A percentile compares a stretch with the other conserved stretches of the same genome.
Conservation (phyloP, 1,284 basidiomycete species). For the Cutaneotrichosporon cutaneum region DNA sequence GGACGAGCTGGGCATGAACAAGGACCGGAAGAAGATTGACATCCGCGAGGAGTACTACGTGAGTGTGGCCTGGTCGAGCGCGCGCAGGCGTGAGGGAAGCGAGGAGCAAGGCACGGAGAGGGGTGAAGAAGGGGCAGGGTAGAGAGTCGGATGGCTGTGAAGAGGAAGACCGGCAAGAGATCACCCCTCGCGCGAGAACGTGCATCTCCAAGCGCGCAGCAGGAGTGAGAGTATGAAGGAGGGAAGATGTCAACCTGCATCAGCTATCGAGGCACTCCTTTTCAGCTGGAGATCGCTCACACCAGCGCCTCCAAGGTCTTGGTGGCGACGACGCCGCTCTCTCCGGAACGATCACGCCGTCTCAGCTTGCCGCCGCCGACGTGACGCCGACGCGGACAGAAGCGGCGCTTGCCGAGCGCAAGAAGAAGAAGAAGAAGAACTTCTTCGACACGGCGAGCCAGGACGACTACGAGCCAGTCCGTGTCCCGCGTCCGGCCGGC, state of each 20-base stretch:
- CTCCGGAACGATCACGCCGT: slow-evolving; percentile 8
- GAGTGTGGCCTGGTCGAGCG: no score
- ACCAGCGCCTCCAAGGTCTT: slow-evolving; percentile 34
- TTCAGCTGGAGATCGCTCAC: neutral
- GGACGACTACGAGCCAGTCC: slow-evolving; percentile 83
- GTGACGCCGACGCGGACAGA: slow-evolving; percentile 1
- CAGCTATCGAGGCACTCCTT: no score
- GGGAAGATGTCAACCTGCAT: no score
- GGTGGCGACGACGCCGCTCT: slow-evolving; percentile 16
- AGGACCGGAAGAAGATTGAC: slow-evolving; percentile 81
- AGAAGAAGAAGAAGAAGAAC: slow-evolving; percentile 28
- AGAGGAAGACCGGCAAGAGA: no score
- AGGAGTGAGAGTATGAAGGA: no score
- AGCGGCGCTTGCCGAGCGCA: slow-evolving; percentile 15
- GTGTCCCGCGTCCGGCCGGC: slow-evolving; percentile 77
- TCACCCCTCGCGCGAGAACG: no score
- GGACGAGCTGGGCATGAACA: slow-evolving; percentile 76
- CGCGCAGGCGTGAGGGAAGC: neutral
- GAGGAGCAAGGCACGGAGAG: slow-evolving; percentile 6
- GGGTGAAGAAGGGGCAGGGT: no score
- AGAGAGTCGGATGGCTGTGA: no score
- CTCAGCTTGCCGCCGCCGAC: neutral
- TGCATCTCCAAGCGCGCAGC: no score
- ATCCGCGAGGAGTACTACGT: slow-evolving; percentile 95
- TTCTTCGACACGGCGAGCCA: slow-evolving; percentile 39